phyloP scores from a whole-genome alignment of 2,329 filamentous ascomycete species.

The Fusarium tanahbumbuense region DNA sequence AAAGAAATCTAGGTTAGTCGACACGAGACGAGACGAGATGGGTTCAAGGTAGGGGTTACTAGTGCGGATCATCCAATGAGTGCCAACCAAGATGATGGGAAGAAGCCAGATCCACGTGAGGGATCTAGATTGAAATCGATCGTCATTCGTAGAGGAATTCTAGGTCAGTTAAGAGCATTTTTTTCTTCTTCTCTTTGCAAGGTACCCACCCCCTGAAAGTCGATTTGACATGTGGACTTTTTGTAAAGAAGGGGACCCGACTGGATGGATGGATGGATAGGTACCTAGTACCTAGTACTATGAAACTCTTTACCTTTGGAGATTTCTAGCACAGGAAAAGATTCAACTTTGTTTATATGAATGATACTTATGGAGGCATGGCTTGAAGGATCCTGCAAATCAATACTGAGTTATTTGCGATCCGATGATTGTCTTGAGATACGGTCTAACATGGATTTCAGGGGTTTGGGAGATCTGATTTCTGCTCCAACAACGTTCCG shows the following conservation, averaged over 20 bases:
- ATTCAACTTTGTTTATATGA: neutral
- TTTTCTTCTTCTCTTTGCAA: neutral
- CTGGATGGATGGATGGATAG: neutral
- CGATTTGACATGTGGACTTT: conserved; percentile 24
- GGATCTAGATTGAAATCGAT: conserved; percentile 27
- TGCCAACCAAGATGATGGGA: conserved; percentile 13
- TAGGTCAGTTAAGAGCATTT: conserved; percentile 14
- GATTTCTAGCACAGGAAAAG: neutral
- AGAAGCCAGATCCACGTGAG: conserved; percentile 28
- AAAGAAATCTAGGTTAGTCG: neutral
- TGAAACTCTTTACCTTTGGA: neutral
- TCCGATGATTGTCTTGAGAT: neutral
- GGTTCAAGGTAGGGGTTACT: conserved; percentile 11
- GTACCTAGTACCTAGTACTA: neutral
- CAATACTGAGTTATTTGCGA: neutral
- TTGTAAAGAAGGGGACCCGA: neutral
- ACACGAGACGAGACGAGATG: neutral
- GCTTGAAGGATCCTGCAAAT: neutral
- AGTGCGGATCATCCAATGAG: conserved; percentile 24
- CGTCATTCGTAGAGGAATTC: conserved; percentile 19
- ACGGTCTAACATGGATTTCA: neutral
- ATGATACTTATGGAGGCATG: neutral
- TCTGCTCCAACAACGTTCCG: neutral
- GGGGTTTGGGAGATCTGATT: neutral
- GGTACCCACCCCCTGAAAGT: conserved; percentile 30